Conservation (phyloP, 192 early-diverging fungal genomes). For the Coemansia sp. region DNA sequence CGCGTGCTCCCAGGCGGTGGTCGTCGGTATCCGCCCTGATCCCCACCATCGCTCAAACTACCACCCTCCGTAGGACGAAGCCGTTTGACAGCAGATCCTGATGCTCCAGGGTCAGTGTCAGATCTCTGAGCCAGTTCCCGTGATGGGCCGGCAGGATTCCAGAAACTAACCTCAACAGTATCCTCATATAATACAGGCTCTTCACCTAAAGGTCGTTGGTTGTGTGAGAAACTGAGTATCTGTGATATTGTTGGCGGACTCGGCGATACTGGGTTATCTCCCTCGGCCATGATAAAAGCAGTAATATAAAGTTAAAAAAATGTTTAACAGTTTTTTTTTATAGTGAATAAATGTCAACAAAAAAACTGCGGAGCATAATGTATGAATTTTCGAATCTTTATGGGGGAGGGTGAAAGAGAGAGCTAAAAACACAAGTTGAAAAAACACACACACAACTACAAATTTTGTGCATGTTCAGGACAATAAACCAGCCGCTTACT, state of each 20-base stretch:
- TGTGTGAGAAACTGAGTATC: constrained; percentile 7
- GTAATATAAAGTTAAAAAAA: background rate
- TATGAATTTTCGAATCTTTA: background rate
- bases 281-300: background rate
- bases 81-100: background rate
- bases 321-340: no score
- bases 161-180: background rate
- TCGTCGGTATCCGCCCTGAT: background rate
- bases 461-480: background rate
- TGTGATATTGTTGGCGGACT: constrained; percentile 25
- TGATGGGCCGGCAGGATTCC: background rate
- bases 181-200: no score
- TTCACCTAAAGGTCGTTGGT: background rate
- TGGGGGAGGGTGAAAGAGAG: background rate
- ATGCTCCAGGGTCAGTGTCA: background rate
- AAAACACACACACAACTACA: background rate
- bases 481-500: background rate
- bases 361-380: background rate
- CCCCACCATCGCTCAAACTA: background rate
- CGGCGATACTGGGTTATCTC: background rate
- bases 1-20: background rate
- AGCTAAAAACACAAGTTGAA: background rate
- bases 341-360: background rate
- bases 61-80: background rate
- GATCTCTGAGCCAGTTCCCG: background rate